A percentile compares a stretch with the other conserved stretches of the same genome.
Evolutionary conservation across 2,329 filamentous ascomycete genomes (phyloP).

Genomic region (Niveomyces coronatus): DNA sequence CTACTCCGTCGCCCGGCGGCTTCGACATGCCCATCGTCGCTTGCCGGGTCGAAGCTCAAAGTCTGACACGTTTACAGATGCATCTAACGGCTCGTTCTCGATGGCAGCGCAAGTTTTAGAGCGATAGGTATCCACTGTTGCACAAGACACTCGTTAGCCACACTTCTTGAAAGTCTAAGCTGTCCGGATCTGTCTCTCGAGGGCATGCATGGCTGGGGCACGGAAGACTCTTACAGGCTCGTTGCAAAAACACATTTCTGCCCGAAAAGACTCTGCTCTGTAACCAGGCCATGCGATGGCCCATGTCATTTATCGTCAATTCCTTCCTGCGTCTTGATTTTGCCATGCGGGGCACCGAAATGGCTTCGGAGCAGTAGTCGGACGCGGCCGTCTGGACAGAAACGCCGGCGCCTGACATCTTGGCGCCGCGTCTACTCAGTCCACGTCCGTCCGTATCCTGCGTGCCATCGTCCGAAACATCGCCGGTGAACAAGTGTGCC

Average conservation of each 20-base stretch:
- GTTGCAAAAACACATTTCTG: slow-evolving; percentile 77
- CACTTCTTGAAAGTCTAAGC: too few relatives aligned
- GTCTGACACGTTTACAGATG: slow-evolving; percentile 64
- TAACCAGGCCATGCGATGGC: slow-evolving; percentile 93
- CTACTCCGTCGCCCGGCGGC: slow-evolving; percentile 21
- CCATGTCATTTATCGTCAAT: slow-evolving; percentile 83
- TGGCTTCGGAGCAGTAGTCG: slow-evolving; percentile 62
- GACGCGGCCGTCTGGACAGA: slow-evolving; percentile 52
- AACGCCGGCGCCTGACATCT: slow-evolving; percentile 21
- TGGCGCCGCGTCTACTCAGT: slow-evolving; percentile 24
- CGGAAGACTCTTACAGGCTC: slow-evolving; percentile 62
- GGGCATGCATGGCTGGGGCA: background rate
- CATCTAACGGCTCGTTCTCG: slow-evolving; percentile 66
- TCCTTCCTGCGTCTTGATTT: slow-evolving; percentile 66
- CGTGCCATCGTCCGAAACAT: slow-evolving; percentile 44
- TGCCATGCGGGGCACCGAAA: slow-evolving; percentile 66
- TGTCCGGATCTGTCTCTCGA: too few relatives aligned
- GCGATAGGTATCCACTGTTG: slow-evolving; percentile 86
- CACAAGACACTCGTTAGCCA: slow-evolving; percentile 11
- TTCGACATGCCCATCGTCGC: slow-evolving; percentile 57
- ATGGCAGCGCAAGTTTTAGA: slow-evolving; percentile 83
- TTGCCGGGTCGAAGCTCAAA: slow-evolving; percentile 86
- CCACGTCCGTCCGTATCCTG: slow-evolving; percentile 40
- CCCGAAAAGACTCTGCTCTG: slow-evolving; percentile 87
- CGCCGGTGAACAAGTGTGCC: slow-evolving; percentile 64